phyloP scores from a whole-genome alignment of 441 rosid species.

The Breynia disticha region DNA sequence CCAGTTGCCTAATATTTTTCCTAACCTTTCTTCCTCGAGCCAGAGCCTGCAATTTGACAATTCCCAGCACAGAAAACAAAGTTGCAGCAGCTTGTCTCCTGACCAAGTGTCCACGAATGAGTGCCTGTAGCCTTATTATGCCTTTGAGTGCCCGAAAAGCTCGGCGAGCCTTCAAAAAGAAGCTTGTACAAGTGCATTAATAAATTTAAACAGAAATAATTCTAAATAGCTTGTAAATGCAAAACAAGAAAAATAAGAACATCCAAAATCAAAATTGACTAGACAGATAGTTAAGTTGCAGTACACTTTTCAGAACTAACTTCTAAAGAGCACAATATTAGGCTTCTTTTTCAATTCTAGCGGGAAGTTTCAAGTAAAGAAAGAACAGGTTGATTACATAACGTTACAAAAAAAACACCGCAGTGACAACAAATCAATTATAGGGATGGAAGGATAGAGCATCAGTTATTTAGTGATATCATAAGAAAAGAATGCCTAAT shows the following conservation, averaged over 20 bases:
- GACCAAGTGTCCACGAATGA: slow-evolving; percentile 86
- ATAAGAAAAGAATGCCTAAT: no score
- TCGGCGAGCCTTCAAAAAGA: slow-evolving; percentile 47
- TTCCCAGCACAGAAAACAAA: slow-evolving; percentile 70
- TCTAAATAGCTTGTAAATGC: neutral
- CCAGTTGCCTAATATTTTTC: slow-evolving; percentile 41
- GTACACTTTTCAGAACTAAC: no score
- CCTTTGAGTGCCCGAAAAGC: slow-evolving; percentile 67
- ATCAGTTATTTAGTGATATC: no score
- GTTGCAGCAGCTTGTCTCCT: slow-evolving; percentile 88
- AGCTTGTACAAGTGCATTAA: slow-evolving; percentile 23
- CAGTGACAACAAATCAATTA: no score
- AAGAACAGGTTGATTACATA: no score
- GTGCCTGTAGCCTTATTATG: slow-evolving; percentile 86
- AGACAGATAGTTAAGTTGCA: neutral
- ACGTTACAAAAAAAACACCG: no score
- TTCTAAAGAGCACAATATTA: no score
- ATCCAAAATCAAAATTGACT: neutral
- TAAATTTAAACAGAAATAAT: slow-evolving; percentile 11
- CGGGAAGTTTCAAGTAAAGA: no score
- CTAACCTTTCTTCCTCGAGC: slow-evolving; percentile 64
- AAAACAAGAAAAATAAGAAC: slow-evolving; percentile 1
- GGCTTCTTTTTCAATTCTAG: no score
- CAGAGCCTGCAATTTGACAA: slow-evolving; percentile 79
- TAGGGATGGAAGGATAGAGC: no score